Evolutionary conservation across 257 asterid species (phyloP), one percentile per base, ranked within the genome.

Genomic region (Jacaranda copaia): DNA sequence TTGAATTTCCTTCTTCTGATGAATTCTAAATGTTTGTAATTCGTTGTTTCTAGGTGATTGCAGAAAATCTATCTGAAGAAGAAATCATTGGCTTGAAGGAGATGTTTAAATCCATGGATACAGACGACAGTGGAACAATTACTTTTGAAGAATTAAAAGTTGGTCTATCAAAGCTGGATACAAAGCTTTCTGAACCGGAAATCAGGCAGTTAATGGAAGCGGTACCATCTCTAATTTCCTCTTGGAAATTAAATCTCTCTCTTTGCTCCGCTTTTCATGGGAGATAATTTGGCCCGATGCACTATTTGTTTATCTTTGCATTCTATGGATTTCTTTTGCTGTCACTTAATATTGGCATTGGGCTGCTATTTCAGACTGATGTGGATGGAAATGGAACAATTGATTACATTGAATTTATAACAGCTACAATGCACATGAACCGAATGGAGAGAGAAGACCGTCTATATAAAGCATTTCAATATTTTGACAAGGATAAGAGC

Each of bases 1-100:
- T 67, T 45, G 64, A 38, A 39, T 66, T 58, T 76, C 49, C 2
- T 16, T 18, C 59, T 76, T 69, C 32, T 19, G 42, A 32, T 77
- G 49, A 57, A 56, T 59, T 58, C 32, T 25, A 49, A 56, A 32
- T 70, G 18, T 72, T 70, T 72, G 40, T 68, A 65, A 25, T 25
- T 38, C 70, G 52, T 66, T 62, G n/a, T 39, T 49, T 45, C 25
- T 51, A 91, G 94, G 95, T 91, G 48, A 89, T 91, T 83, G 97
- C 97, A 2, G 90, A 91, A 84, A 91, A 85, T 81, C 85, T 91
- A n/a, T 91, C 96, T 0, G 96, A 91, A 87, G 97, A 91, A 83
- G 97, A 91, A 86, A 91, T 91, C 75, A 88, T 86, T 66, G 97
- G 97, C 74, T 81, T 91, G 85, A 91, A 88, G 87, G 97, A 88